Evolutionary conservation across 169 alveolate genomes (phyloP).

Genomic region (Eimeria brunetti): DNA sequence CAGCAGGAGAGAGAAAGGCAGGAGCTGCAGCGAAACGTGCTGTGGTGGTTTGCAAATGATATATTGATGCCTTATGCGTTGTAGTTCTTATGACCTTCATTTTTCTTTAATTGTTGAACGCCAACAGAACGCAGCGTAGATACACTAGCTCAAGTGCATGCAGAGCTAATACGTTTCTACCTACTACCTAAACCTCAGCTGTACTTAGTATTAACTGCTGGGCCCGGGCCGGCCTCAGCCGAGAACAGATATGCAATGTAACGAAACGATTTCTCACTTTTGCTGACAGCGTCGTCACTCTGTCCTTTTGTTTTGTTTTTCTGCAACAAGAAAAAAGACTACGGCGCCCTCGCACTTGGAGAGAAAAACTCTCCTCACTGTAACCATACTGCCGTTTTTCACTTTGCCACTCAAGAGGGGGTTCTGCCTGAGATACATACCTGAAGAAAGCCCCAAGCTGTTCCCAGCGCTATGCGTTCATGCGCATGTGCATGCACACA

Average conservation of each 20-base stretch:
- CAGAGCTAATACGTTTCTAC: background rate
- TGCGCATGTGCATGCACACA: background rate
- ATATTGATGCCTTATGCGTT: conserved; percentile 26
- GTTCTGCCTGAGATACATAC: background rate
- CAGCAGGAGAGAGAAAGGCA: conserved; percentile 51
- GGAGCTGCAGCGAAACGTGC: conserved; percentile 28
- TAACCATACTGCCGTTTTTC: background rate
- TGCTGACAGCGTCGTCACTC: background rate
- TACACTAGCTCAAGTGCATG: background rate
- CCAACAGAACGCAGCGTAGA: background rate
- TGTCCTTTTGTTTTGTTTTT: background rate
- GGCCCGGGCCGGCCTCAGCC: background rate
- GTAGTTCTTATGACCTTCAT: background rate
- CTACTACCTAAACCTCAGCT: background rate
- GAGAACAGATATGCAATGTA: background rate
- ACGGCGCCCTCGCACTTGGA: background rate
- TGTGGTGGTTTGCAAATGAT: conserved; percentile 50
- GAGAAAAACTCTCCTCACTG: background rate
- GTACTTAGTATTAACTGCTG: background rate
- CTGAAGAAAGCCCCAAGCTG: background rate
- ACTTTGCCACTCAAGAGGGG: background rate
- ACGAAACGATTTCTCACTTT: background rate
- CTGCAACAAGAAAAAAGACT: background rate
- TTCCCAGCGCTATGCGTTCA: background rate
- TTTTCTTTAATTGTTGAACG: background rate